These are phyloP conservation scores for Phialophora verrucosa DNA, from an alignment of 2,329 filamentous ascomycete species.

Conservation along the genomic window DNA sequence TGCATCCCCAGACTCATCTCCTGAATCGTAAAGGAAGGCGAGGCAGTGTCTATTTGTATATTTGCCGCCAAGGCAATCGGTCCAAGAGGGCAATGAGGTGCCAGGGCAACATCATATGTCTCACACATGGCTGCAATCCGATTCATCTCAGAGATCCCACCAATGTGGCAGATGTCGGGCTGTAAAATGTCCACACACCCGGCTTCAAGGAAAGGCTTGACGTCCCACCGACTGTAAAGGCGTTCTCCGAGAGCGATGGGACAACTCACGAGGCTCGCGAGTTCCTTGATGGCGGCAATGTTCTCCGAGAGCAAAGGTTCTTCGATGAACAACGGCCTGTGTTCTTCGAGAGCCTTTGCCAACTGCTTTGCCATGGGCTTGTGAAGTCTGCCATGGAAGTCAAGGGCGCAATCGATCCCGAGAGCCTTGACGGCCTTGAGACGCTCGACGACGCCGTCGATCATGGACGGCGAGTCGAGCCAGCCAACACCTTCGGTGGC, in stretches of 20 bases:
- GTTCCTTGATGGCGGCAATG: slow-evolving; percentile 69
- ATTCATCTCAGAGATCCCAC: no score
- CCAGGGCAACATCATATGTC: no score
- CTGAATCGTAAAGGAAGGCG: no score
- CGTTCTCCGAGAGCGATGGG: slow-evolving; percentile 74
- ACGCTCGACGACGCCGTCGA: slow-evolving; percentile 69
- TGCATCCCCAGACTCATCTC: no score
- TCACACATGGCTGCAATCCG: no score
- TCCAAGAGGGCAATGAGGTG: no score
- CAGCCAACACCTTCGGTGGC: slow-evolving; percentile 73
- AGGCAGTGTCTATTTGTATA: no score
- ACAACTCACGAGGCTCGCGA: slow-evolving; percentile 61
- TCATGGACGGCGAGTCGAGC: slow-evolving; percentile 71
- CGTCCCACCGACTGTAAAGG: slow-evolving; percentile 71
- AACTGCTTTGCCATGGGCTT: slow-evolving; percentile 77
- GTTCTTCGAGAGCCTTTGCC: slow-evolving; percentile 66
- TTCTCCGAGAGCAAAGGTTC: slow-evolving; percentile 39
- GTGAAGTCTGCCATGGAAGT: slow-evolving; percentile 77
- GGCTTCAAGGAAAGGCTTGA: no score
- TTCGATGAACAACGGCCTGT: slow-evolving; percentile 49
- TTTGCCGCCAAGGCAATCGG: no score
- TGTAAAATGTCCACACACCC: no score
- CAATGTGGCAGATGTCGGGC: no score
- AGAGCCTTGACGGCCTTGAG: slow-evolving; percentile 71
- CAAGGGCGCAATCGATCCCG: slow-evolving; percentile 74